phyloP scores from a whole-genome alignment of 345 rosid species.

The Citrus australasica region DNA sequence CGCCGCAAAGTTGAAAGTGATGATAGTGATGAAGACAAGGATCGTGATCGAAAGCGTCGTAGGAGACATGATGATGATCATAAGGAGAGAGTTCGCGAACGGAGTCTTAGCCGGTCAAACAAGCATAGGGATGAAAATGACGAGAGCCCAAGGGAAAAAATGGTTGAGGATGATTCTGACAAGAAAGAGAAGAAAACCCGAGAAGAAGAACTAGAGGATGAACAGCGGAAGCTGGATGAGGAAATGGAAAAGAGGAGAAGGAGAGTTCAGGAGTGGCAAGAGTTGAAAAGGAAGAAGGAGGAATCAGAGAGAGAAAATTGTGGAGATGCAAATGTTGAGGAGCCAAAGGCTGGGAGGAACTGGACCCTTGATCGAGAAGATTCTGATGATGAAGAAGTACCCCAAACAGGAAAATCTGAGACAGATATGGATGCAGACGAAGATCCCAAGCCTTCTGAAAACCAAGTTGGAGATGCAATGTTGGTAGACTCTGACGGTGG shows the following conservation, averaged over 20 bases:
- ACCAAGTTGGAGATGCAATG: slow-evolving; percentile 49
- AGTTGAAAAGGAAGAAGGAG: slow-evolving; percentile 82
- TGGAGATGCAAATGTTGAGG: slow-evolving; percentile 51
- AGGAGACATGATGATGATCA: slow-evolving; percentile 54
- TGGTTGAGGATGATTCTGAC: slow-evolving; percentile 48
- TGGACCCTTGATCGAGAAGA: slow-evolving; percentile 94
- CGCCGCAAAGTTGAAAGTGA: slow-evolving; percentile 50
- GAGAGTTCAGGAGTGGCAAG: slow-evolving; percentile 99
- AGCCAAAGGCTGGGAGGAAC: slow-evolving; percentile 59
- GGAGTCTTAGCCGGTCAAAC: slow-evolving; percentile 48
- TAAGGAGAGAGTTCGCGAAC: slow-evolving; percentile 64
- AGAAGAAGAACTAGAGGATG: slow-evolving; percentile 86
- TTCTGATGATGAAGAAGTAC: slow-evolving; percentile 86
- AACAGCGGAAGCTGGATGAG: slow-evolving; percentile 73
- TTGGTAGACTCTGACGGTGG: slow-evolving; percentile 42
- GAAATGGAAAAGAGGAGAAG: slow-evolving; percentile 90
- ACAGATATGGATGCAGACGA: slow-evolving; percentile 58
- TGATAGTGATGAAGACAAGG: slow-evolving; percentile 53
- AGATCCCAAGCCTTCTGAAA: slow-evolving; percentile 30
- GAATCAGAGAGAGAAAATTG: slow-evolving; percentile 67
- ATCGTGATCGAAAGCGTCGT: slow-evolving; percentile 52
- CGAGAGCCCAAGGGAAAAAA: slow-evolving; percentile 53
- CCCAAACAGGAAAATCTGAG: slow-evolving; percentile 35
- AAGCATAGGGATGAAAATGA: slow-evolving; percentile 52
- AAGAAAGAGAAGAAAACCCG: slow-evolving; percentile 53